These are phyloP conservation scores for Aspergillus clavatus DNA, from an alignment of 2,329 filamentous ascomycete species.

Conservation along the genomic window DNA sequence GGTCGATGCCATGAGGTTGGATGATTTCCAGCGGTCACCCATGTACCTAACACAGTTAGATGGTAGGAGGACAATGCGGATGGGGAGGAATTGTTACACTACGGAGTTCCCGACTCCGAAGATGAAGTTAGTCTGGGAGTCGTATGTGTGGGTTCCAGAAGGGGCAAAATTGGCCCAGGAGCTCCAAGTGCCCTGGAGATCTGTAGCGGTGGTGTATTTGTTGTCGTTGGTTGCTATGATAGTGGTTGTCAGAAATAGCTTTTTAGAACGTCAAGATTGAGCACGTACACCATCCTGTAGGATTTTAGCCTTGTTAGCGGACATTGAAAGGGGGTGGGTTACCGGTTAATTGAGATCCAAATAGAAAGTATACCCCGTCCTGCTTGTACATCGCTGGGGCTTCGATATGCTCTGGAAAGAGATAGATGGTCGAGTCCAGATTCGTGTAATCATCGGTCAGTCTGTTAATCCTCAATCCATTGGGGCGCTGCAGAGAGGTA, in stretches of 20 bases:
- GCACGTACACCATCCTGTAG: slow-evolving; percentile 10
- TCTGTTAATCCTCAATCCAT: slow-evolving; percentile 12
- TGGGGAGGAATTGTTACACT: slow-evolving; percentile 37
- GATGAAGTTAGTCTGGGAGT: slow-evolving; percentile 58
- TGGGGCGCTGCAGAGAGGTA: slow-evolving; percentile 5
- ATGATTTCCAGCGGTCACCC: slow-evolving; percentile 61
- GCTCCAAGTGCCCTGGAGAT: slow-evolving; percentile 57
- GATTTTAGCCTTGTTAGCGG: neutral
- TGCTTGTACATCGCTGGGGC: slow-evolving; percentile 60
- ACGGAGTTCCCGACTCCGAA: slow-evolving; percentile 37
- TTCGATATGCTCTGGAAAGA: slow-evolving; percentile 53
- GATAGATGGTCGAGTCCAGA: slow-evolving; percentile 47
- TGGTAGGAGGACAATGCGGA: no score
- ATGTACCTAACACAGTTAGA: slow-evolving; percentile 45
- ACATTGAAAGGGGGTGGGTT: rapidly evolving
- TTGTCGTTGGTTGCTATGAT: slow-evolving; percentile 46
- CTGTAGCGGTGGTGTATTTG: slow-evolving; percentile 56
- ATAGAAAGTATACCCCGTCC: slow-evolving; percentile 59
- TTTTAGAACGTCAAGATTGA: neutral
- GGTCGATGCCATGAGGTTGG: slow-evolving; percentile 56
- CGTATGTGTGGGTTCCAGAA: slow-evolving; percentile 55
- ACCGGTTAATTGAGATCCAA: slow-evolving; percentile 52
- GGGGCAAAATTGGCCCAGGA: slow-evolving; percentile 53
- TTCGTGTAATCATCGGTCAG: slow-evolving; percentile 52
- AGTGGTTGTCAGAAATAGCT: neutral